These are phyloP conservation scores for Macrophomina pseudophaseolina DNA, from an alignment of 2,329 filamentous ascomycete species.

Conservation along the genomic window DNA sequence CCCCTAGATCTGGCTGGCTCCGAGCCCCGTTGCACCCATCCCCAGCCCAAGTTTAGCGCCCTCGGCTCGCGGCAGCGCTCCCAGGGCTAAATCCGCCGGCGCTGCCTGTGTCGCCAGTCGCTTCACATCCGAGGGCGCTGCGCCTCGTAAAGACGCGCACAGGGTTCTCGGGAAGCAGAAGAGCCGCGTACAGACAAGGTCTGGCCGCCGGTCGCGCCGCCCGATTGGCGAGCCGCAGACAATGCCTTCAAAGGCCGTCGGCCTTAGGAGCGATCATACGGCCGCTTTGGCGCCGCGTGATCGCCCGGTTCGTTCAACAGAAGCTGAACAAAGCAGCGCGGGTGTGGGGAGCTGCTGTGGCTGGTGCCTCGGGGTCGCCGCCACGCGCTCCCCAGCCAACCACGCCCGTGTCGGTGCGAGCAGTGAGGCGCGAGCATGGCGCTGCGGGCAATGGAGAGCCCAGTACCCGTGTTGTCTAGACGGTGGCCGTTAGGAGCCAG, in stretches of 20 bases:
- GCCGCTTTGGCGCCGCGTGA: slow-evolving; percentile 4
- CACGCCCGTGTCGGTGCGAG: slow-evolving; percentile 1
- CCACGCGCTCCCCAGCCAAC: slow-evolving; percentile 11
- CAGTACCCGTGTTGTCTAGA: neutral
- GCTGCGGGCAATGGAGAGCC: neutral
- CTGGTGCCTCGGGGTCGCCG: slow-evolving; percentile 18
- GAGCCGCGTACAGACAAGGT: slow-evolving; percentile 15
- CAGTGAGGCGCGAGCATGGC: neutral
- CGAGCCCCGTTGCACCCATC: slow-evolving; percentile 61
- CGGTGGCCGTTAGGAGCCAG: neutral
- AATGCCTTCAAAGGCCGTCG: slow-evolving; percentile 12
- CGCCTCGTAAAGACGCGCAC: slow-evolving; percentile 10
- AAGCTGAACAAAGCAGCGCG: neutral
- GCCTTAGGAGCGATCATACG: neutral
- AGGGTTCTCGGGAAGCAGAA: slow-evolving; percentile 12
- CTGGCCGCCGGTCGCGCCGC: slow-evolving; percentile 1
- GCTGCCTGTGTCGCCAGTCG: neutral
- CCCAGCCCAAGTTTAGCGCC: slow-evolving; percentile 69
- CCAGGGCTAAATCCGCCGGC: neutral
- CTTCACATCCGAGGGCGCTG: slow-evolving; percentile 17
- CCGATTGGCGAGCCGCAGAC: slow-evolving; percentile 5
- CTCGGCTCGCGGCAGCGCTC: slow-evolving; percentile 13
- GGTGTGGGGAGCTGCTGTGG: slow-evolving; percentile 15
- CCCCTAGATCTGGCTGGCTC: slow-evolving; percentile 72
- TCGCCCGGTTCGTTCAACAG: slow-evolving; percentile 12